Percentiles rank a stretch among this genome's conserved stretches.
Evolutionary conservation across 2,329 filamentous ascomycete species (phyloP).

Genomic region (Clarireedia hainanense): DNA sequence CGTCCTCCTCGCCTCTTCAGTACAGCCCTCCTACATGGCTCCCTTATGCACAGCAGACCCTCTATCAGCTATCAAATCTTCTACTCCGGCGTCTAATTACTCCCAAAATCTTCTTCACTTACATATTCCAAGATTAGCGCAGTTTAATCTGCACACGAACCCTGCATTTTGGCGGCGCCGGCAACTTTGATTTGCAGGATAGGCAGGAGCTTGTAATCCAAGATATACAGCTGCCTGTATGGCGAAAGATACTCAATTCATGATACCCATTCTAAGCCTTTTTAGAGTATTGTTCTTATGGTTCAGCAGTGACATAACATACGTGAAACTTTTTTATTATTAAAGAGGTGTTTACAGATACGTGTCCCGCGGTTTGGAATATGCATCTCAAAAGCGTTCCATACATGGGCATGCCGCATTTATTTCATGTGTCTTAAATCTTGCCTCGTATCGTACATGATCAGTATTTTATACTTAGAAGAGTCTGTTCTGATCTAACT

Average conservation of each 20-base stretch:
- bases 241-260: constrained; percentile 9
- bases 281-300: neutral
- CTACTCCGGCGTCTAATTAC: too few species aligned
- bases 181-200: neutral
- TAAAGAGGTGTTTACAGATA: neutral
- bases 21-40: too few species aligned
- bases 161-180: constrained; percentile 4
- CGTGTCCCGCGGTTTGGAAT: neutral
- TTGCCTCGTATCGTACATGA: neutral
- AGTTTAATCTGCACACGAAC: constrained; percentile 4
- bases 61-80: too few species aligned
- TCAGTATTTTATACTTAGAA: constrained; percentile 2
- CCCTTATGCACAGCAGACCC: too few species aligned
- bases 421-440: too few species aligned
- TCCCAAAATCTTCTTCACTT: neutral
- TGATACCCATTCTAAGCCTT: constrained; percentile 6
- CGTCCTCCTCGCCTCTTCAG: neutral
- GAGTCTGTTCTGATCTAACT: neutral
- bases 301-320: neutral
- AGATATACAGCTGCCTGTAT: constrained; percentile 5
- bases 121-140: constrained; percentile 5
- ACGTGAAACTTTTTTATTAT: neutral
- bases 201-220: neutral
- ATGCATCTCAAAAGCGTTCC: too few species aligned
- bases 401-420: neutral